Evolutionary conservation across 441 rosid genomes (phyloP).

Genomic region (Pelargonium myrrhifolium): DNA sequence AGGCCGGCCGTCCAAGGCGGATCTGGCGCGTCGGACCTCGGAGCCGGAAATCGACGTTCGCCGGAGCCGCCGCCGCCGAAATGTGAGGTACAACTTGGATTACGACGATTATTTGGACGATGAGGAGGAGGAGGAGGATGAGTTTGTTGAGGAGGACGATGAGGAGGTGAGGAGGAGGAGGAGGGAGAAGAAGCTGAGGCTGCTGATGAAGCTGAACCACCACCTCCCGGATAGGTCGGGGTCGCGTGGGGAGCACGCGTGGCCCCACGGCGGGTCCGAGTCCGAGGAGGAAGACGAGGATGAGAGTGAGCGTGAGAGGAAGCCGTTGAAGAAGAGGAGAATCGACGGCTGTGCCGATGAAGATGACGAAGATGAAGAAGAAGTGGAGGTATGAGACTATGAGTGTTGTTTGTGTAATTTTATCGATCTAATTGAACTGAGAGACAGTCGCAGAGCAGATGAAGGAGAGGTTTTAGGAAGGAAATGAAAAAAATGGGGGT

Average conservation of each 20-base stretch:
- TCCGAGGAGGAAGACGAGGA: constrained; percentile 27
- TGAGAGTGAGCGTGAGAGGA: constrained; percentile 26
- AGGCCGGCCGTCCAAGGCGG: constrained; percentile 89
- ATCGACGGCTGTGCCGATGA: constrained; percentile 28
- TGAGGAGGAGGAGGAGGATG: constrained; percentile 24
- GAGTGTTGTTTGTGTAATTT: constrained; percentile 13
- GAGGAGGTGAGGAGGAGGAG: constrained; percentile 29
- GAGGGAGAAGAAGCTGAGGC: constrained; percentile 65
- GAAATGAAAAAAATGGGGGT: background rate
- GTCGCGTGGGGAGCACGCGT: constrained; percentile 32
- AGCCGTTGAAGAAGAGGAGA: constrained; percentile 54
- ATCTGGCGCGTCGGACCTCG: constrained; percentile 48
- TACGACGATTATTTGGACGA: constrained; percentile 74
- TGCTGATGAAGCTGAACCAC: no score
- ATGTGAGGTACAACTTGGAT: constrained; percentile 71
- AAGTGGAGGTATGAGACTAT: constrained; percentile 28
- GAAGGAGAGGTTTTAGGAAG: background rate
- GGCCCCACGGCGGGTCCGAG: constrained; percentile 23
- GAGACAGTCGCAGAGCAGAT: background rate
- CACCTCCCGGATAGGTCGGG: constrained; percentile 37
- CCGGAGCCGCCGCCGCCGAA: constrained; percentile 71
- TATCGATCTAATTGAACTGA: constrained; percentile 19
- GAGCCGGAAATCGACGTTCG: constrained; percentile 37
- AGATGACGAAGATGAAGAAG: constrained; percentile 31
- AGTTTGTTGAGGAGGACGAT: constrained; percentile 31